Evolutionary conservation across 1,284 basidiomycete genomes (phyloP), one percentile per base, ranked within the genome.

Genomic region (Sanghuangporus sanghuang): DNA sequence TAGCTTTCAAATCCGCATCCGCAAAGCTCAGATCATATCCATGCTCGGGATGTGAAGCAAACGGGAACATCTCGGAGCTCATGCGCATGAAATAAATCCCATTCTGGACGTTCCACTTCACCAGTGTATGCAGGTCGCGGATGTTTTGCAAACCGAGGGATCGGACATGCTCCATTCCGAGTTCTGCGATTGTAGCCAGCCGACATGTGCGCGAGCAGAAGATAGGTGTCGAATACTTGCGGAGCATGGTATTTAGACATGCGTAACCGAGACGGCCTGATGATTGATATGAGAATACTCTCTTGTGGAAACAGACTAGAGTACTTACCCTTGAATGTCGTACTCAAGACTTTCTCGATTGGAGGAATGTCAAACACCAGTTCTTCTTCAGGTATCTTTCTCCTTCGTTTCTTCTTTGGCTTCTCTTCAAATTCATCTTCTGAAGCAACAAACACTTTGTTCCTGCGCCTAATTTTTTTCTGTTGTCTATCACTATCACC

Each of bases 1-100:
- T 84, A 32, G 74, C 76, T 69, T 78, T 78, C 21, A 84, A 70
- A 68, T 83, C 83, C 21, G 79, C 75, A 8, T 83, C 77, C 11
- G 86, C 88, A 64, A 89, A 92, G 23, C 84, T 81, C 36, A 96
- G 80, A 27, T 85, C 82, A 73, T 96, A 96, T 0, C 93, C 93
- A 68, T 93, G 86, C 48, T 80, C 81, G 9, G 78, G 80, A 69
- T 96, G 95, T 2, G 91, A 92, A 0, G 93, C 93, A 69, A 92
- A 96, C 1, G 95, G 94, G 72, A 96, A 96, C 82, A 96, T 89
- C 68, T 95, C 92, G 3, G 90, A 92, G 0, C 93, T 95, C 68
- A 96, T 74, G 50, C 92, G 85, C 76, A 95, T 83, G 74, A 94
- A 93, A 36, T 82, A 83, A 61, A 94, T 92, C 52, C 84, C 82